phyloP scores from a whole-genome alignment of 2,329 filamentous ascomycete genomes.

The Paraphoma chrysanthemicola region DNA sequence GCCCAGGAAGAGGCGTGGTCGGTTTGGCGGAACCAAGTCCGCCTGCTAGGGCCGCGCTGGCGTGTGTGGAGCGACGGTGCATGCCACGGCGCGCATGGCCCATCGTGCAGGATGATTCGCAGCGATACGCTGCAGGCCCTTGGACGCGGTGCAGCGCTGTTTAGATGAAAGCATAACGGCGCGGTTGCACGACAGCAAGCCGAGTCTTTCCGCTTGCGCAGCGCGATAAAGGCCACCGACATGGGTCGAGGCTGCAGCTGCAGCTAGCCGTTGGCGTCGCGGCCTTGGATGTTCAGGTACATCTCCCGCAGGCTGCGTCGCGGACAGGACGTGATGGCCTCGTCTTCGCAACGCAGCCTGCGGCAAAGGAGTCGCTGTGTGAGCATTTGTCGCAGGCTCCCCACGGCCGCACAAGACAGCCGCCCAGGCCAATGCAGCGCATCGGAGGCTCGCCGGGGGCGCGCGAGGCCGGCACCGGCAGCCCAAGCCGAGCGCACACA shows the following conservation, averaged over 20 bases:
- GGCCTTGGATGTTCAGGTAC: slow-evolving; percentile 34
- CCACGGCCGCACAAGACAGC: too few species aligned
- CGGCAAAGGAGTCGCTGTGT: not conserved
- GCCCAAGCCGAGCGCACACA: slow-evolving; percentile 11
- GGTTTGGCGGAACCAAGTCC: slow-evolving; percentile 25
- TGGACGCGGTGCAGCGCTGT: slow-evolving; percentile 21
- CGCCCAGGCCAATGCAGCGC: too few species aligned
- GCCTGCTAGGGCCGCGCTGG: slow-evolving; percentile 13
- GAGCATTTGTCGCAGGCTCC: not conserved
- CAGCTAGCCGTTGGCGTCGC: slow-evolving; percentile 27
- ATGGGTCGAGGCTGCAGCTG: slow-evolving; percentile 23
- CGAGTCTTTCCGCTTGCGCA: slow-evolving; percentile 33
- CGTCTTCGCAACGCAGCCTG: too few species aligned
- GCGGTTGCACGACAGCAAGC: slow-evolving; percentile 31
- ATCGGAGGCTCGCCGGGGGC: too few species aligned
- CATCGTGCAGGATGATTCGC: slow-evolving; percentile 32
- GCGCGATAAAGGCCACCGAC: slow-evolving; percentile 19
- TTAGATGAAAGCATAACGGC: slow-evolving; percentile 39
- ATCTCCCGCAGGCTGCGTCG: slow-evolving; percentile 30
- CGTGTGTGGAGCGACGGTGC: slow-evolving; percentile 22
- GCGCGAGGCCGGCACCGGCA: slow-evolving; percentile 7
- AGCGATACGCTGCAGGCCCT: slow-evolving; percentile 24
- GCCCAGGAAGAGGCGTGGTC: slow-evolving; percentile 23
- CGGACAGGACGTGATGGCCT: not conserved
- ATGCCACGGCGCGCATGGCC: slow-evolving; percentile 23